These are phyloP conservation scores for Podila clonocystis DNA, from an alignment of 192 early-diverging fungal species.

Conservation along the genomic window DNA sequence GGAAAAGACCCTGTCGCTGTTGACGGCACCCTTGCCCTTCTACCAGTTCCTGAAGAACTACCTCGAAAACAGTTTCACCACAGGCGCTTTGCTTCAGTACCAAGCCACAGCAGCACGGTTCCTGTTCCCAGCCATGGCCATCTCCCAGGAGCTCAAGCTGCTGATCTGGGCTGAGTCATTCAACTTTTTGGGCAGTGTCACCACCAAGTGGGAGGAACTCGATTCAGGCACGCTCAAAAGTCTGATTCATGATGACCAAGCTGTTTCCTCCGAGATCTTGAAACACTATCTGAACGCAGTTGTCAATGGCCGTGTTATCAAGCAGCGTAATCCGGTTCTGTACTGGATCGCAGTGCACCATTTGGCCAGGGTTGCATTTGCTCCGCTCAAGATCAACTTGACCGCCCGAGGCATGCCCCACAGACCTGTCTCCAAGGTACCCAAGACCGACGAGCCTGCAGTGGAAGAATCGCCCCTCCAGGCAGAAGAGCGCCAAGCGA, in stretches of 20 bases:
- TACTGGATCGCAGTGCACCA: conserved; percentile 51
- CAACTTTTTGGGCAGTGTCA: conserved; percentile 39
- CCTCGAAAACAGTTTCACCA: conserved; percentile 46
- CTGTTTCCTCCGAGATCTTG: conserved; percentile 23
- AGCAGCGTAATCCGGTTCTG: conserved; percentile 41
- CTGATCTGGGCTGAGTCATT: conserved; percentile 46
- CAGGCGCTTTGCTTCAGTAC: conserved; percentile 39
- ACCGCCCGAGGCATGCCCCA: not conserved
- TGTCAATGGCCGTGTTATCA: conserved; percentile 40
- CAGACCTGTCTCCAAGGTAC: too few species aligned
- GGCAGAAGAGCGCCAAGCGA: conserved; percentile 23
- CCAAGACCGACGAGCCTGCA: not conserved
- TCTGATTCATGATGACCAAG: conserved; percentile 28
- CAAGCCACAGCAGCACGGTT: conserved; percentile 41
- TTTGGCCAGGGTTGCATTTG: conserved; percentile 22
- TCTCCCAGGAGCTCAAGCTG: conserved; percentile 26
- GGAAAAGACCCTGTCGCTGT: conserved; percentile 35
- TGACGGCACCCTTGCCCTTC: conserved; percentile 38
- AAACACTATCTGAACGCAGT: conserved; percentile 40
- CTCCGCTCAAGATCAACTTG: conserved; percentile 30
- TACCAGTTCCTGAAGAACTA: conserved; percentile 47
- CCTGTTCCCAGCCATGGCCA: conserved; percentile 43
- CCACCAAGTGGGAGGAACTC: conserved; percentile 34
- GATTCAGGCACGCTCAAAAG: conserved; percentile 33
- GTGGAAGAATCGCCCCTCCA: not conserved